phyloP scores from a whole-genome alignment of 208 protist genomes.

The Leishmania arabica region DNA sequence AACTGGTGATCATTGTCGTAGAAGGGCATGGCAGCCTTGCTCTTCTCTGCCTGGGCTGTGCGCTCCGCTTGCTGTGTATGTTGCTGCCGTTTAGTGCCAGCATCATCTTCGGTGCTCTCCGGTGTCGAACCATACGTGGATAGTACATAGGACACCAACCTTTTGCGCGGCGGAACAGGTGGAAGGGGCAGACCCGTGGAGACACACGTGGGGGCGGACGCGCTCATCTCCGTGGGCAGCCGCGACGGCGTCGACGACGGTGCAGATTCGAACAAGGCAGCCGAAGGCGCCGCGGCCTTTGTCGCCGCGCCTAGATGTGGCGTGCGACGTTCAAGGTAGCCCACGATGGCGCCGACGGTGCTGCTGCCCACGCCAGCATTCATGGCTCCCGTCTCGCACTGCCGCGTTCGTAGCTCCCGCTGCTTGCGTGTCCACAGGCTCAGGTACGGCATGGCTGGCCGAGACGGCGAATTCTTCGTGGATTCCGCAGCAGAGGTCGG shows the following conservation, averaged over 20 bases:
- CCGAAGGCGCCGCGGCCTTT: neutral
- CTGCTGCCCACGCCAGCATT: neutral
- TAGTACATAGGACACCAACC: conserved; percentile 24
- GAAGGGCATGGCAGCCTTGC: conserved; percentile 11
- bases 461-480: neutral
- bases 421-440: conserved; percentile 23
- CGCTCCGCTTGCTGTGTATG: neutral
- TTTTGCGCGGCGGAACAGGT: conserved; percentile 29
- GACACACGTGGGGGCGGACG: conserved; percentile 8
- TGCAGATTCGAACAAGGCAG: neutral
- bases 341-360: conserved; percentile 6
- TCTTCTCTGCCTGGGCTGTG: neutral
- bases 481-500: neutral
- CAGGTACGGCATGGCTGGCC: conserved; percentile 16
- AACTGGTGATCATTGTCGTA: conserved; percentile 29
- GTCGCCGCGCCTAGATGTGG: neutral
- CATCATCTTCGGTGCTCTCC: neutral
- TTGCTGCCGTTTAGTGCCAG: neutral
- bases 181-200: conserved; percentile 10
- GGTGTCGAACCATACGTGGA: conserved; percentile 12
- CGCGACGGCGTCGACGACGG: neutral
- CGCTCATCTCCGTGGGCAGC: conserved; percentile 15
- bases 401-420: neutral
- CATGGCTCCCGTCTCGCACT: neutral
- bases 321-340: conserved; percentile 16